Evolutionary conservation across 441 rosid species (phyloP).

Genomic region (Pelargonium citronellum): DNA sequence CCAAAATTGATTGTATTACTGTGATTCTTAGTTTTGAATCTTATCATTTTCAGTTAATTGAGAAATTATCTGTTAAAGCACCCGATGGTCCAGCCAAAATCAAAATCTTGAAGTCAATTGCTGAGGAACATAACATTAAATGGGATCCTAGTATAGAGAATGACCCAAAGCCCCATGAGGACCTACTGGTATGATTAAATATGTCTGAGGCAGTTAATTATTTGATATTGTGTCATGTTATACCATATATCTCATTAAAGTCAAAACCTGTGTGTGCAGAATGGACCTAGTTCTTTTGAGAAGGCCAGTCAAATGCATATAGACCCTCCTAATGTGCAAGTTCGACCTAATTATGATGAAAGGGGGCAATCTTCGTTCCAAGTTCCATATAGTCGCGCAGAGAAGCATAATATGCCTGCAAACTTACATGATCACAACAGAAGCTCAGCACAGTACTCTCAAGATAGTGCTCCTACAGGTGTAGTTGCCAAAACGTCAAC

Average conservation of each 20-base stretch:
- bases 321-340: constrained; percentile 35
- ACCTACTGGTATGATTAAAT: constrained; percentile 43
- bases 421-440: not conserved
- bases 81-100: constrained; percentile 83
- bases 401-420: constrained; percentile 27
- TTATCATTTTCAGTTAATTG: constrained; percentile 57
- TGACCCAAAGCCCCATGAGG: constrained; percentile 43
- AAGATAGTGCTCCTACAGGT: constrained; percentile 28
- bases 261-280: constrained; percentile 37
- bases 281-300: constrained; percentile 54
- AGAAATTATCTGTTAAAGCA: constrained; percentile 70
- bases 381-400: constrained; percentile 12
- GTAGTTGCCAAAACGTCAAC: constrained; percentile 19
- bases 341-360: constrained; percentile 23
- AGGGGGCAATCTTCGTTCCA: constrained; percentile 31
- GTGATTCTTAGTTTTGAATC: constrained; percentile 19
- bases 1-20: not conserved
- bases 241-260: too few species aligned
- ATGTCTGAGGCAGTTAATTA: not conserved
- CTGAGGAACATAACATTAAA: constrained; percentile 58
- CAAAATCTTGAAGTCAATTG: constrained; percentile 67
- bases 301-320: constrained; percentile 35
- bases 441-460: constrained; percentile 30
- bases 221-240: not conserved
- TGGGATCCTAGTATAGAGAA: constrained; percentile 72